Percentiles rank a stretch among this genome's conserved stretches.
phyloP scores from a whole-genome alignment of 2,329 filamentous ascomycete species.

The Albophoma yamanashiensis region DNA sequence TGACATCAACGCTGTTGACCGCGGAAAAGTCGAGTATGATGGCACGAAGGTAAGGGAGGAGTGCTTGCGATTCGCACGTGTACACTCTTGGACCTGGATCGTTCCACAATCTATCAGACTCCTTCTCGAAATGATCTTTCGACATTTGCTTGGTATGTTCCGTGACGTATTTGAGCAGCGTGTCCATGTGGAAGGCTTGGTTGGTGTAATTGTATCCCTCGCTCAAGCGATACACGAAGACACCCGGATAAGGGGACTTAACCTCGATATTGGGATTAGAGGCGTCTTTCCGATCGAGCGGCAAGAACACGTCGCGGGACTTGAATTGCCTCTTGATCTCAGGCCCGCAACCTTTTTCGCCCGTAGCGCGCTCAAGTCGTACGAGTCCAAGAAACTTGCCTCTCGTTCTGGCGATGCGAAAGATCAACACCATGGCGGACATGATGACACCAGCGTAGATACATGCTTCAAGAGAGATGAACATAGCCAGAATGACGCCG shows the following conservation, averaged over 20 bases:
- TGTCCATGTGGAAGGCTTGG: slow-evolving; percentile 35
- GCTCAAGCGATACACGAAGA: slow-evolving; percentile 40
- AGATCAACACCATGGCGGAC: slow-evolving; percentile 30
- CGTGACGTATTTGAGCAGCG: slow-evolving; percentile 26
- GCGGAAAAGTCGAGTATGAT: slow-evolving; percentile 47
- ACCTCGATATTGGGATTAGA: slow-evolving; percentile 33
- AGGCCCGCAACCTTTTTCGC: background rate
- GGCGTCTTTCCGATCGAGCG: slow-evolving; percentile 27
- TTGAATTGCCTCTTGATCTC: background rate
- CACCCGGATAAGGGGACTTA: slow-evolving; percentile 32
- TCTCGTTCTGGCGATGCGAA: slow-evolving; percentile 33
- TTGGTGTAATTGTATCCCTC: slow-evolving; percentile 44
- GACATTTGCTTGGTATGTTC: slow-evolving; percentile 28
- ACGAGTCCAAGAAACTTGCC: slow-evolving; percentile 35
- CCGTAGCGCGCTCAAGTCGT: slow-evolving; percentile 8
- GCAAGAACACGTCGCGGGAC: slow-evolving; percentile 26
- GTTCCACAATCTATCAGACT: slow-evolving; percentile 43
- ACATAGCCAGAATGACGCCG: slow-evolving; percentile 51
- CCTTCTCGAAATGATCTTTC: slow-evolving; percentile 22
- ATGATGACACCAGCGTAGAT: slow-evolving; percentile 37
- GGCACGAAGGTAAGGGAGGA: slow-evolving; percentile 40
- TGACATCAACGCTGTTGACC: slow-evolving; percentile 47
- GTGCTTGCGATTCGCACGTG: slow-evolving; percentile 15
- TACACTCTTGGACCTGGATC: slow-evolving; percentile 29
- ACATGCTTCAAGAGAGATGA: slow-evolving; percentile 37